phyloP scores from a whole-genome alignment of 2,329 filamentous ascomycete genomes.

The Fusarium anguioides region DNA sequence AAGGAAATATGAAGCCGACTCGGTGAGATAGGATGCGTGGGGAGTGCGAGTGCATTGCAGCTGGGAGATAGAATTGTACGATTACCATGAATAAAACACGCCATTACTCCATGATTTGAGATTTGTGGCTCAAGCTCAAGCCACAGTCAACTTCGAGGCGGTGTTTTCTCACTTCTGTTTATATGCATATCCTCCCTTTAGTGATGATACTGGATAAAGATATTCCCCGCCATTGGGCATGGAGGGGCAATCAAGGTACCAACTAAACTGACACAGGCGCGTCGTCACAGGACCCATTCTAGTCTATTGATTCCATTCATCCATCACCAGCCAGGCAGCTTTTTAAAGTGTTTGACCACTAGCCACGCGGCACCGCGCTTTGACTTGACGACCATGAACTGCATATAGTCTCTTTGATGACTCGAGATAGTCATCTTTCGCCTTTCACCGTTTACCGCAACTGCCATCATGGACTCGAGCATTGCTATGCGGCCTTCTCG shows the following conservation, averaged over 20 bases:
- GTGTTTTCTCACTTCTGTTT: neutral
- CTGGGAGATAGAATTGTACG: slow-evolving; percentile 36
- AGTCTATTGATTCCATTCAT: slow-evolving; percentile 4
- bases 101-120: slow-evolving; percentile 32
- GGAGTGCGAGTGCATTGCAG: slow-evolving; percentile 20
- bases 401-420: slow-evolving; percentile 27
- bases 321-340: slow-evolving; percentile 37
- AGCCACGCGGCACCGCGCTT: slow-evolving; percentile 27
- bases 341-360: slow-evolving; percentile 11
- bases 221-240: slow-evolving; percentile 38
- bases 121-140: slow-evolving; percentile 4
- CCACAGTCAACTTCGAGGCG: neutral
- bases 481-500: slow-evolving; percentile 52
- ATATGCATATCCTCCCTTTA: slow-evolving; percentile 15
- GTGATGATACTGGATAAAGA: slow-evolving; percentile 1
- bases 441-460: neutral
- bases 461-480: slow-evolving; percentile 48
- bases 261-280: slow-evolving; percentile 4
- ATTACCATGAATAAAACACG: slow-evolving; percentile 36
- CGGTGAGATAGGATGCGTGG: slow-evolving; percentile 31
- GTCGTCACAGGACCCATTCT: slow-evolving; percentile 36
- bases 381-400: slow-evolving; percentile 20
- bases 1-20: slow-evolving; percentile 14
- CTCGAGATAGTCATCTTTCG: slow-evolving; percentile 8
- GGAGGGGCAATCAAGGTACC: slow-evolving; percentile 43